phyloP scores from a whole-genome alignment of 768 basidiomycete genomes.

The Tulasnella sp. region DNA sequence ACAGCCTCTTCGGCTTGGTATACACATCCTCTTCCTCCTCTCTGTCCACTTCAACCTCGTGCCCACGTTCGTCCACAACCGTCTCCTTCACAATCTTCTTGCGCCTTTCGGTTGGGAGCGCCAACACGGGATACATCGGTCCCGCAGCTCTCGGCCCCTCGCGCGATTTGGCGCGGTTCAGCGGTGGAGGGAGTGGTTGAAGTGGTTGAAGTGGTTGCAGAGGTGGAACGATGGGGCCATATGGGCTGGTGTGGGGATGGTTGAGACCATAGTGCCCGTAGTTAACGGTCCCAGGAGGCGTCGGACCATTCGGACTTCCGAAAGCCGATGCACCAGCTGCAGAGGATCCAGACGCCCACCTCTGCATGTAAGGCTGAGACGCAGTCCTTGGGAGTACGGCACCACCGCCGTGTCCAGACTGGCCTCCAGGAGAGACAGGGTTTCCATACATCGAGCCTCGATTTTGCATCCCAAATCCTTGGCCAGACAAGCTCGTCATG shows the following conservation, averaged over 20 bases:
- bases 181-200: background rate
- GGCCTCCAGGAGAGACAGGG: background rate
- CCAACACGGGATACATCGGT: conserved; percentile 19
- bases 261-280: background rate
- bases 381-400: conserved; percentile 3
- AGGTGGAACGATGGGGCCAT: background rate
- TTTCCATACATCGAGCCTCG: conserved; percentile 4
- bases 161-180: background rate
- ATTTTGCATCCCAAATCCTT: background rate
- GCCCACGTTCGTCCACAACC: background rate
- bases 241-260: background rate
- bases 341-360: conserved; percentile 7
- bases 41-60: conserved; percentile 7
- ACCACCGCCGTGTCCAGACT: background rate
- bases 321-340: background rate
- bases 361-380: conserved; percentile 11
- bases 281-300: background rate
- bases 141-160: background rate
- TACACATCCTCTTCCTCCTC: conserved; percentile 26
- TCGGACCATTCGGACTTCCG: conserved; percentile 12
- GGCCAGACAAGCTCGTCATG: conserved; percentile 19
- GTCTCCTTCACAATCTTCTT: conserved; percentile 17
- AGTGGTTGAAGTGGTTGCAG: background rate
- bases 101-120: background rate
- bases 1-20: conserved; percentile 18